Evolutionary conservation across 176 grass and related monocot genomes (phyloP).

Genomic region (Pontederia paniculata): DNA sequence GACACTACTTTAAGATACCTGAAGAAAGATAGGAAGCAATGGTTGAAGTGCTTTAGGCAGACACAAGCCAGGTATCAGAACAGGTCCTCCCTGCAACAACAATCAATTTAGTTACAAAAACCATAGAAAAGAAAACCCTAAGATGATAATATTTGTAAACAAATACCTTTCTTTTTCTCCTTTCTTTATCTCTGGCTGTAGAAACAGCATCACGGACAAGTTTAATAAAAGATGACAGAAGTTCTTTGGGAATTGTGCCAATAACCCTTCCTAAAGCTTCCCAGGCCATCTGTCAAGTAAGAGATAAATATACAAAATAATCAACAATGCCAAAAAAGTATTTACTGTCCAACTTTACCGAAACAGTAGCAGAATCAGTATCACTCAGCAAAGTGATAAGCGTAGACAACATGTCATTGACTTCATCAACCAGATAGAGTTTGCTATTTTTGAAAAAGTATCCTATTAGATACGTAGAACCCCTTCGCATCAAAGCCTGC

Average conservation of each 20-base stretch:
- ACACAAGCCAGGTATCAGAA: constrained; percentile 88
- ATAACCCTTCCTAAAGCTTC: constrained; percentile 92
- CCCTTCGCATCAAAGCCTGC: constrained; percentile 78
- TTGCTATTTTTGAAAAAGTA: constrained; percentile 94
- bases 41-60: constrained; percentile 86
- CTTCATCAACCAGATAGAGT: constrained; percentile 85
- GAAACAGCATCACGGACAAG: constrained; percentile 88
- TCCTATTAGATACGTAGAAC: constrained; percentile 78
- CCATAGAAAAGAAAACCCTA: constrained; percentile 3
- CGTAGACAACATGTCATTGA: constrained; percentile 65
- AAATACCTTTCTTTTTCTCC: constrained; percentile 78
- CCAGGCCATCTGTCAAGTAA: constrained; percentile 59
- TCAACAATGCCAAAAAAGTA: constrained; percentile 7
- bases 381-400: constrained; percentile 81
- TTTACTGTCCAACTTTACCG: constrained; percentile 31
- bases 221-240: constrained; percentile 81
- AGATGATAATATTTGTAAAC: background rate
- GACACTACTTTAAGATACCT: constrained; percentile 38
- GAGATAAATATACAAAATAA: constrained; percentile 14
- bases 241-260: constrained; percentile 75
- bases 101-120: constrained; percentile 22
- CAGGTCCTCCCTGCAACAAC: constrained; percentile 63
- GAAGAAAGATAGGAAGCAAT: constrained; percentile 86
- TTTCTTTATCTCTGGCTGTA: constrained; percentile 94
- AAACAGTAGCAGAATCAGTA: constrained; percentile 72